Percentiles rank a stretch among this genome's conserved stretches.
Conservation (phyloP, 164 flowering plant genomes). For the Taxillus chinensis region DNA sequence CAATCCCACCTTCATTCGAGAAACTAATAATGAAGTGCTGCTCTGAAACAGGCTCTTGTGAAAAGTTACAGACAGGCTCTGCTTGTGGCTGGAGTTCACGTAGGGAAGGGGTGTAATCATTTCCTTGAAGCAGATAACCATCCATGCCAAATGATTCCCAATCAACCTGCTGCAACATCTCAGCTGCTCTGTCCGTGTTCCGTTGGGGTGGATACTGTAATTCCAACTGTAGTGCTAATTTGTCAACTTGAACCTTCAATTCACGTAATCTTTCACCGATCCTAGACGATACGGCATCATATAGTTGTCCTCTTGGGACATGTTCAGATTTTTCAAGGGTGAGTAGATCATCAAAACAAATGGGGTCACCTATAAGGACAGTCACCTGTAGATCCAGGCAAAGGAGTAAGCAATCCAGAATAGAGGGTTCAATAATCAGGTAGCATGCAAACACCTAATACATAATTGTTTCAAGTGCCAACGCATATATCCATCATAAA, state of each 20-base stretch:
- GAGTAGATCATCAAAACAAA: slow-evolving; percentile 65
- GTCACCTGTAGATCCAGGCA: slow-evolving; percentile 45
- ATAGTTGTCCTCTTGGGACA: slow-evolving; percentile 45
- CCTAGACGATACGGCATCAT: slow-evolving; percentile 73
- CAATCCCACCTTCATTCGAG: slow-evolving; percentile 38
- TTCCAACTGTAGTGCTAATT: slow-evolving; percentile 34
- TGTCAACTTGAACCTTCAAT: slow-evolving; percentile 63
- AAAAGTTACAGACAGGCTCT: slow-evolving; percentile 1
- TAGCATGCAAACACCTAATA: no score
- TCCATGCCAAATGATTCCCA: slow-evolving; percentile 82
- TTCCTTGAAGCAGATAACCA: slow-evolving; percentile 15
- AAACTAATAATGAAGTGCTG: slow-evolving; percentile 18
- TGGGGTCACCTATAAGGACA: slow-evolving; percentile 81
- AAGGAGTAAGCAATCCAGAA: neutral
- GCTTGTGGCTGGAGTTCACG: slow-evolving; percentile 12
- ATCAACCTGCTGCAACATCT: slow-evolving; percentile 58
- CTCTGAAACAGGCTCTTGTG: slow-evolving; percentile 18
- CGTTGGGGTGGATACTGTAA: slow-evolving; percentile 11
- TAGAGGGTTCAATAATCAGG: no score
- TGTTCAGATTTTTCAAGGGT: slow-evolving; percentile 19
- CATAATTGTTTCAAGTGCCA: no score
- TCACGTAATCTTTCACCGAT: slow-evolving; percentile 48
- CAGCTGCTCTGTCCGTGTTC: slow-evolving; percentile 33
- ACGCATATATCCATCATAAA: no score
- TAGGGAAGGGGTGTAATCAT: slow-evolving; percentile 10